Evolutionary conservation across 2,329 filamentous ascomycete genomes (phyloP).

Genomic region (Emergomyces orientalis): DNA sequence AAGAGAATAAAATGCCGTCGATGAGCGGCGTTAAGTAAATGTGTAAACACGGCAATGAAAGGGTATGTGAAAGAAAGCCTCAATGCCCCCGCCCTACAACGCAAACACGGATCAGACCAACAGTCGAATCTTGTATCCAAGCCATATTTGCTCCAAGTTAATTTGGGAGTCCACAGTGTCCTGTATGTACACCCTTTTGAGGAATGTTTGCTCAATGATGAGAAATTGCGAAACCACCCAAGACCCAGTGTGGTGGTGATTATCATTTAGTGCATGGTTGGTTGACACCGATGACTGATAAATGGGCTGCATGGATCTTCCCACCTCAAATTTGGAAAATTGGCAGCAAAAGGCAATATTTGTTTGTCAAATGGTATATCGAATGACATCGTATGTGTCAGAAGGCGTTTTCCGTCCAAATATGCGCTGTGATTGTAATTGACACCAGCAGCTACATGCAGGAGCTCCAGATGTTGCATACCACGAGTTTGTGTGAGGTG

Average conservation of each 20-base stretch:
- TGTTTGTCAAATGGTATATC: neutral
- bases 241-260: neutral
- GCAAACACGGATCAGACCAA: neutral
- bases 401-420: neutral
- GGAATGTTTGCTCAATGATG: neutral
- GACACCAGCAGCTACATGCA: neutral
- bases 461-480: neutral
- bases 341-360: neutral
- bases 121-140: neutral
- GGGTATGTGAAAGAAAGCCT: neutral
- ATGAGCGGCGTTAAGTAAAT: too few relatives aligned
- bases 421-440: neutral
- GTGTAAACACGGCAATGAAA: neutral
- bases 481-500: neutral
- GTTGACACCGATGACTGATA: neutral
- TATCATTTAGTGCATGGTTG: neutral
- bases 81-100: neutral
- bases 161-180: neutral
- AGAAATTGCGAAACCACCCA: neutral
- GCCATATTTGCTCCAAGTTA: neutral
- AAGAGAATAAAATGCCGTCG: too few relatives aligned
- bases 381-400: neutral
- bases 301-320: conserved; percentile 5
- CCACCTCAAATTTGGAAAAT: neutral
- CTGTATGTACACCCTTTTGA: neutral